phyloP scores from a whole-genome alignment of 139 green algal species.

The Tetraselmis chui region DNA sequence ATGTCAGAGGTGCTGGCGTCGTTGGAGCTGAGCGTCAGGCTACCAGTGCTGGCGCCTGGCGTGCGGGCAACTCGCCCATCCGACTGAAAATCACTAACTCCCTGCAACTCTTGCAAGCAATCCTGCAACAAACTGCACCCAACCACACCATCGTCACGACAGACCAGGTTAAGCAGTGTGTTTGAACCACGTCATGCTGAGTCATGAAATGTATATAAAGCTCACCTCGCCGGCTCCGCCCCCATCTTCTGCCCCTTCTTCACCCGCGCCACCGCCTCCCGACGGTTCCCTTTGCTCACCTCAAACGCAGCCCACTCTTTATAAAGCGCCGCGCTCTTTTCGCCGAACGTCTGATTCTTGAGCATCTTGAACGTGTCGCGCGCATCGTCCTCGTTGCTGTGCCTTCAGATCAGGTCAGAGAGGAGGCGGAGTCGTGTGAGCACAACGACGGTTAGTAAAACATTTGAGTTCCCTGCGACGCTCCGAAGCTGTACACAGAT shows the following conservation, averaged over 20 bases:
- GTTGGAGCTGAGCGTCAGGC: constrained; percentile 7
- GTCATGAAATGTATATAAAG: too few relatives aligned
- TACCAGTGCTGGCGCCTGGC: background rate
- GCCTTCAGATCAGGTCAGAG: too few relatives aligned
- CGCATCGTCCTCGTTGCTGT: constrained; percentile 61
- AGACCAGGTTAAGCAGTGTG: too few relatives aligned
- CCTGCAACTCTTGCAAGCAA: constrained; percentile 33
- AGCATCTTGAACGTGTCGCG: constrained; percentile 82
- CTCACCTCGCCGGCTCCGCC: constrained; percentile 42
- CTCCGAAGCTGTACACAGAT: too few relatives aligned
- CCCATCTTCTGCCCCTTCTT: constrained; percentile 48
- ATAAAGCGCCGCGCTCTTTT: constrained; percentile 50
- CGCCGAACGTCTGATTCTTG: constrained; percentile 62
- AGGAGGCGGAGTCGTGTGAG: too few relatives aligned
- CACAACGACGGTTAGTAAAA: too few relatives aligned
- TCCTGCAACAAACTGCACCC: constrained; percentile 39
- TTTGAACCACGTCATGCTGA: too few relatives aligned
- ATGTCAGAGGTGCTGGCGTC: constrained; percentile 17
- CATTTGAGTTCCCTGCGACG: too few relatives aligned
- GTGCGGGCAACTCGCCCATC: constrained; percentile 6
- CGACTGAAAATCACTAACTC: background rate
- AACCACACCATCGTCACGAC: too few relatives aligned
- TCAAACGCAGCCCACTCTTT: constrained; percentile 73
- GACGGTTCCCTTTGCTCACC: constrained; percentile 23
- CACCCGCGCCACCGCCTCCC: constrained; percentile 48